A percentile compares a stretch with the other conserved stretches of the same genome.
Conservation (phyloP, 805 yeast genomes). For the Candida namnaoensis region DNA sequence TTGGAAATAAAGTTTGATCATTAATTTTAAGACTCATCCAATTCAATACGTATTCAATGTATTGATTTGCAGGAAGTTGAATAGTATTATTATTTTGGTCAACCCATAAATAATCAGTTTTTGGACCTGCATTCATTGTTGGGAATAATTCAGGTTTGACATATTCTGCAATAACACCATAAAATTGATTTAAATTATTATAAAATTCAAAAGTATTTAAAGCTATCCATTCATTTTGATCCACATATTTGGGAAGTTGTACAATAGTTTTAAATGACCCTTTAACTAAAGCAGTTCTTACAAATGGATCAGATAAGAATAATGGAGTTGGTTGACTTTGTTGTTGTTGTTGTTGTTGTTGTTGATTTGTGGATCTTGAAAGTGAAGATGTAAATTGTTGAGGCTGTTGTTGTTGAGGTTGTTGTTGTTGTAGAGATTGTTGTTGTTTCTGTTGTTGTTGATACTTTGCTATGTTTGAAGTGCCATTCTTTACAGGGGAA, state of each 20-base stretch:
- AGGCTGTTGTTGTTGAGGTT: conserved; percentile 14
- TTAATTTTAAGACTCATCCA: conserved; percentile 86
- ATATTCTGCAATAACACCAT: conserved; percentile 84
- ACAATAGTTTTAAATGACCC: conserved; percentile 96
- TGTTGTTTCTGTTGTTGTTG: conserved; percentile 15
- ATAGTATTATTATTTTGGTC: conserved; percentile 74
- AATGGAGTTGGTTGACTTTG: conserved; percentile 24
- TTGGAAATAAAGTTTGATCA: conserved; percentile 88
- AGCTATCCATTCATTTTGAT: conserved; percentile 92
- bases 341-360: conserved; percentile 4
- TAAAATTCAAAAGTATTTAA: conserved; percentile 84
- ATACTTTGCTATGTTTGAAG: conserved; percentile 1
- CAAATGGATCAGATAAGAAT: conserved; percentile 87
- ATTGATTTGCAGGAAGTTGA: conserved; percentile 85
- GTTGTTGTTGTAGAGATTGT: conserved; percentile 11
- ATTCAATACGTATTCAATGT: conserved; percentile 83
- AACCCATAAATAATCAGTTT: conserved; percentile 85
- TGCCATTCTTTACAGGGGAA: conserved; percentile 23
- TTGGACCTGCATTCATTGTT: conserved; percentile 94
- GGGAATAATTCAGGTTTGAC: conserved; percentile 87
- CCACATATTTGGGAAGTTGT: conserved; percentile 90
- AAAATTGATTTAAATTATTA: conserved; percentile 78
- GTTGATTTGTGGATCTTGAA: no score
- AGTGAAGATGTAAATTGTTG: conserved; percentile 1
- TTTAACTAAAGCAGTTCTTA: conserved; percentile 87